phyloP scores from a whole-genome alignment of 768 basidiomycete genomes.

The Zangia roseola region DNA sequence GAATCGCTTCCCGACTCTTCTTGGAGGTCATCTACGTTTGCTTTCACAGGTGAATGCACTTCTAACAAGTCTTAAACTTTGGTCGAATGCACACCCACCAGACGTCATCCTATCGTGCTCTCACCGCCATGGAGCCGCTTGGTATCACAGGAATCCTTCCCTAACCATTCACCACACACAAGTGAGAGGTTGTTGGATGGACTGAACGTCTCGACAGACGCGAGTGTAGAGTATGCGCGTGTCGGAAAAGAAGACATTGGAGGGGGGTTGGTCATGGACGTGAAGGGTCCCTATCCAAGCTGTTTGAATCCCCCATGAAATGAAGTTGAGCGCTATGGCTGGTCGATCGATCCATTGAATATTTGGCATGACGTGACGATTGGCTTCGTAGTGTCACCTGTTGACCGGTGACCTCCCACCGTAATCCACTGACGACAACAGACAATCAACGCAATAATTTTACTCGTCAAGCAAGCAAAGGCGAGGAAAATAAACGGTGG shows the following conservation, averaged over 20 bases:
- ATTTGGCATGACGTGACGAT: too few relatives aligned
- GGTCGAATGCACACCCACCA: slow-evolving; percentile 45
- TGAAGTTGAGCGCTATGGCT: too few relatives aligned
- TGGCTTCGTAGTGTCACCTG: too few relatives aligned
- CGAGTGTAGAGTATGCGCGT: slow-evolving; percentile 31
- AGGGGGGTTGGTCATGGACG: slow-evolving; percentile 6
- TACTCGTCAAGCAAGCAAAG: too few relatives aligned
- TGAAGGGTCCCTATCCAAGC: slow-evolving; percentile 28
- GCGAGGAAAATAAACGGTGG: too few relatives aligned
- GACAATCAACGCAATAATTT: too few relatives aligned
- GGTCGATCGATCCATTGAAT: too few relatives aligned
- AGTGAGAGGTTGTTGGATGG: slow-evolving; percentile 55
- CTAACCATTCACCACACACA: slow-evolving; percentile 70
- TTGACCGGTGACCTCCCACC: too few relatives aligned
- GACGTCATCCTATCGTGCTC: slow-evolving; percentile 42
- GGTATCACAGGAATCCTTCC: slow-evolving; percentile 68
- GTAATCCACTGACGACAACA: too few relatives aligned
- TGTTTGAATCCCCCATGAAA: slow-evolving; percentile 22
- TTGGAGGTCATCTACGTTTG: background rate
- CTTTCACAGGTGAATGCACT: slow-evolving; percentile 61
- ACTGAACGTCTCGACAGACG: slow-evolving; percentile 41
- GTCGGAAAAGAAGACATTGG: slow-evolving; percentile 21
- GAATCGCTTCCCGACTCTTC: slow-evolving; percentile 19
- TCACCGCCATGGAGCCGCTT: slow-evolving; percentile 61
- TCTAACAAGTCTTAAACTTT: slow-evolving; percentile 63